Base-by-base conservation (phyloP, 2,329 filamentous ascomycete species). In the Fusarium pseudocircinatum region DNA sequence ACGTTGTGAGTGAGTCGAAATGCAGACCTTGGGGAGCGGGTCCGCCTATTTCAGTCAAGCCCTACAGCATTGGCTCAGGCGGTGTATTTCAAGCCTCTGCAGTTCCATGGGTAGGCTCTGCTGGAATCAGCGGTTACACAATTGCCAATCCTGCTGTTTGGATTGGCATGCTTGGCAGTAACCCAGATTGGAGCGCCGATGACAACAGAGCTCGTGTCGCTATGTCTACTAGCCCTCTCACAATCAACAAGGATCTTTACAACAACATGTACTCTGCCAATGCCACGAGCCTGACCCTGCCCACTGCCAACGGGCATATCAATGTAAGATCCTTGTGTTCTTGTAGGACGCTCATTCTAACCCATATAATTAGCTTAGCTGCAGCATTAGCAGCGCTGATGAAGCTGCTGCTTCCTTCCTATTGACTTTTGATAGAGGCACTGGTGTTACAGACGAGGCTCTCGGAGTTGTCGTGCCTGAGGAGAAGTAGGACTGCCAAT, bases 381-480 rank as follows among this genome's bases (percentile, higher is more conserved):
- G 22, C 22, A 42, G 0, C 22, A 42, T n/a, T n/a, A 14, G 22
- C 9, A 42, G 22, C 39, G 7, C 22, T 42, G 22, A 42, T n/a
- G 39, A n/a, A 10, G 10, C 7, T 16, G 7, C 15, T 42, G 39
- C 22, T 6, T 4, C 22, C 14, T 42, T 42, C 22, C 10, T 6
- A 8, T 15, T 42, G 22, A 42, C 22, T 14, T 42, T 42, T 15
- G 6, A 42, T 42, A 6, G 7, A 10, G 22, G 39, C 22, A n/a
- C 39, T n/a, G 39, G 14, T 42, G 39, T 42, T 42, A 42, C 39
- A 10, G 14, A 9, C 14, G 22, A 42, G 8, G 39, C 39, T 42
- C 39, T n/a, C 0, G 22, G 39, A 16, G 14, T 6, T 7, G 39
- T 10, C 0, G 39, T n/a, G 4, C 39, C 14, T n/a, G 22, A n/a